Evolutionary conservation across 768 basidiomycete genomes (phyloP).

Genomic region (Mycena belliarum): DNA sequence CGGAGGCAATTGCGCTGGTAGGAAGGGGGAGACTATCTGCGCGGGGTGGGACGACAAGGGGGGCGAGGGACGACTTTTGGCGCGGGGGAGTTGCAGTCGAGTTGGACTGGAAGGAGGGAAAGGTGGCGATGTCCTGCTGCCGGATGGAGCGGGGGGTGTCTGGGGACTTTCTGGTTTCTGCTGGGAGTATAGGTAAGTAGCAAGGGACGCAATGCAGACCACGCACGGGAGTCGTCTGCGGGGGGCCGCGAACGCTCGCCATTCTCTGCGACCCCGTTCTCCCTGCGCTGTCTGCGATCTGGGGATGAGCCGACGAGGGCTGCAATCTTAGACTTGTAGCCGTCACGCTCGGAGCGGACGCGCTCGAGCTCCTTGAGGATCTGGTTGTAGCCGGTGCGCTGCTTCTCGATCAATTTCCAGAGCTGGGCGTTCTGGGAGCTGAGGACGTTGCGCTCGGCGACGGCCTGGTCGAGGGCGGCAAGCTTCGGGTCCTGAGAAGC

Average conservation of each 20-base stretch:
- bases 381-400: slow-evolving; percentile 76
- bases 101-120: slow-evolving; percentile 29
- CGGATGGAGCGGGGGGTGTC: no score
- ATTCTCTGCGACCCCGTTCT: slow-evolving; percentile 1
- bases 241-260: background rate
- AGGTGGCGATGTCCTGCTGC: slow-evolving; percentile 22
- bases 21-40: slow-evolving; percentile 35
- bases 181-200: slow-evolving; percentile 30
- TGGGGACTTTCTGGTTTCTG: background rate
- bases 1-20: slow-evolving; percentile 30
- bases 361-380: slow-evolving; percentile 86
- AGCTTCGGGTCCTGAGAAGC: slow-evolving; percentile 51
- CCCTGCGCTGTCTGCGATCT: slow-evolving; percentile 25
- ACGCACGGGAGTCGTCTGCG: slow-evolving; percentile 11
- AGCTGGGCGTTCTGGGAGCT: slow-evolving; percentile 85
- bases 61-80: slow-evolving; percentile 37
- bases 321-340: slow-evolving; percentile 53
- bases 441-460: slow-evolving; percentile 80
- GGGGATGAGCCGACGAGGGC: slow-evolving; percentile 27
- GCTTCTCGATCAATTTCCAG: slow-evolving; percentile 95
- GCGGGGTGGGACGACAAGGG: slow-evolving; percentile 42
- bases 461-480: slow-evolving; percentile 75
- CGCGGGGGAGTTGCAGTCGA: slow-evolving; percentile 25
- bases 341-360: slow-evolving; percentile 77
- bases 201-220: slow-evolving; percentile 5